These are phyloP conservation scores for Aspergillus panamensis DNA, from an alignment of 495 filamentous ascomycete genomes.

Conservation along the genomic window DNA sequence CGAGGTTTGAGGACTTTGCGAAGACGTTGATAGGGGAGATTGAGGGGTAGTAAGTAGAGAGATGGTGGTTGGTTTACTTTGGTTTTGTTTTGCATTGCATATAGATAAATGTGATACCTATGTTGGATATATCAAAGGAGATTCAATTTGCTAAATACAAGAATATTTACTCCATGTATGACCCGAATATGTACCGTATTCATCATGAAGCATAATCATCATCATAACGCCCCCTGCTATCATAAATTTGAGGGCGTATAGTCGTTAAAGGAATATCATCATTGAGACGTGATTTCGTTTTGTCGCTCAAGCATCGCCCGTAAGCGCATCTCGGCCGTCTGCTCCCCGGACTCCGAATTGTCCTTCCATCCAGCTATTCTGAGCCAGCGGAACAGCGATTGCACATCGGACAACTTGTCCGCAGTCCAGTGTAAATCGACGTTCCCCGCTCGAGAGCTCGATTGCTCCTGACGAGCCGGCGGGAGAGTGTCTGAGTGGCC, in stretches of 20 bases:
- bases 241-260: neutral
- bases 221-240: neutral
- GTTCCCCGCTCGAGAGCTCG: neutral
- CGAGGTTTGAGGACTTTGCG: slow-evolving; percentile 68
- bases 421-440: neutral
- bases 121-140: neutral
- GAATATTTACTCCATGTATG: neutral
- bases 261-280: neutral
- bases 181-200: neutral
- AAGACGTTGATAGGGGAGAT: slow-evolving; percentile 48
- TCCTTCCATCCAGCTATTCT: slow-evolving; percentile 25
- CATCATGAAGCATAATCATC: neutral
- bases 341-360: slow-evolving; percentile 17
- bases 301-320: slow-evolving; percentile 37
- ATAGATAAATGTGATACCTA: neutral
- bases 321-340: slow-evolving; percentile 39
- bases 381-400: slow-evolving; percentile 40
- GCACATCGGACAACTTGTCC: slow-evolving; percentile 22
- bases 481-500: slow-evolving; percentile 1
- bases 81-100: neutral
- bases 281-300: neutral
- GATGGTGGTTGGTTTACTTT: neutral
- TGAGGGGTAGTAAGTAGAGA: slow-evolving; percentile 20
- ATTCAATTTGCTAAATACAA: neutral
- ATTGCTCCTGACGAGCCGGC: neutral